Evolutionary conservation across 805 yeast species (phyloP).

Genomic region (Yarrowia sp.): DNA sequence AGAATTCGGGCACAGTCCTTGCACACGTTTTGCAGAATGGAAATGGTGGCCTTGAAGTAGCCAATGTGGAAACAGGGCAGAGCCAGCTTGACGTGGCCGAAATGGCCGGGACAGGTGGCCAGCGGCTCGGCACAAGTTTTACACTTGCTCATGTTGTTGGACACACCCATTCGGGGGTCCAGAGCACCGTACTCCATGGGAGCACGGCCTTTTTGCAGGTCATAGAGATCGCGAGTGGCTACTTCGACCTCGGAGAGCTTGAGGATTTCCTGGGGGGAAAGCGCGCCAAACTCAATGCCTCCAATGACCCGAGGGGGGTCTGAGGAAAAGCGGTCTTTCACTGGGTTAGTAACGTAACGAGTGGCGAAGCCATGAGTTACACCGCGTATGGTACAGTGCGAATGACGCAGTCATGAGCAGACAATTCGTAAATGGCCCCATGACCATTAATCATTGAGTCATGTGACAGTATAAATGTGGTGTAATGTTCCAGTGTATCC

Average conservation of each 20-base stretch:
- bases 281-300: constrained; percentile 87
- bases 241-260: constrained; percentile 95
- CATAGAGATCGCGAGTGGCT: constrained; percentile 84
- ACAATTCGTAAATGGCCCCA: neutral
- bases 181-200: constrained; percentile 84
- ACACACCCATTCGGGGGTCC: constrained; percentile 91
- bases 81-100: constrained; percentile 90
- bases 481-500: no score
- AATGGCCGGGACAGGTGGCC: constrained; percentile 97
- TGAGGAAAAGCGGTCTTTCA: constrained; percentile 53
- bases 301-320: constrained; percentile 85
- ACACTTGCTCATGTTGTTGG: constrained; percentile 82
- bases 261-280: constrained; percentile 85
- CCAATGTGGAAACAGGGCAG: constrained; percentile 98
- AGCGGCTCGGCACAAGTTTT: constrained; percentile 86
- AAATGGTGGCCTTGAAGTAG: constrained; percentile 86
- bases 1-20: constrained; percentile 79
- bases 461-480: no score
- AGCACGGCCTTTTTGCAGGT: constrained; percentile 81
- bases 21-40: constrained; percentile 85
- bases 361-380: no score
- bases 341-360: neutral
- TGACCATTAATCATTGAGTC: no score
- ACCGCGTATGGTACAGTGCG: no score
- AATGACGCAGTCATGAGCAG: neutral